Evolutionary conservation across 192 early-diverging fungal species (phyloP).

Genomic region (Backusella parvicylindrica): DNA sequence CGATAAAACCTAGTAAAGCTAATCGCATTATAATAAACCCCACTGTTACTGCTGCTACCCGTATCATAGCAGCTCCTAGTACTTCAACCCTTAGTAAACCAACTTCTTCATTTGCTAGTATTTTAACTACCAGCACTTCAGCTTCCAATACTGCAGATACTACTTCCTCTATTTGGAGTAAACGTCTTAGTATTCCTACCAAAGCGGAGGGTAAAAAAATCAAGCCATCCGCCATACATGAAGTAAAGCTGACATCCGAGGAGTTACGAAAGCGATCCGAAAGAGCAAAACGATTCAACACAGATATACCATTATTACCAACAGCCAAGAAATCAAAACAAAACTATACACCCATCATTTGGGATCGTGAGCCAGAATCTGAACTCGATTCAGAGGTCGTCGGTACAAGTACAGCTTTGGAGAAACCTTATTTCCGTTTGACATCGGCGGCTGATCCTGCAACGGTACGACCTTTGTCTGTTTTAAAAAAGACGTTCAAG

Average conservation of each 20-base stretch:
- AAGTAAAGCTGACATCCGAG: not conserved
- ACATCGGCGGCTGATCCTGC: conserved; percentile 61
- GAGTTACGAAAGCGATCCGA: not conserved
- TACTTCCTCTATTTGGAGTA: not conserved
- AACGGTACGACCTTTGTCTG: conserved; percentile 74
- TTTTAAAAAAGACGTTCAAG: conserved; percentile 76
- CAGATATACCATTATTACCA: not conserved
- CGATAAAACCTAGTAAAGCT: not conserved
- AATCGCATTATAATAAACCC: not conserved
- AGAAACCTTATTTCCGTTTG: conserved; percentile 91
- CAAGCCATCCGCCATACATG: not conserved
- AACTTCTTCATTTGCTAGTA: not conserved
- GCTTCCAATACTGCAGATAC: too few species aligned
- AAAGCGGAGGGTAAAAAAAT: not conserved
- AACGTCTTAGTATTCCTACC: not conserved
- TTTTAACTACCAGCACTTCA: not conserved
- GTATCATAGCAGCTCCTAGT: not conserved
- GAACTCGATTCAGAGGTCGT: conserved; percentile 83
- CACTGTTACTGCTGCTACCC: not conserved
- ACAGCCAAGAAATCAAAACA: not conserved
- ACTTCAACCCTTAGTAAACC: too few species aligned
- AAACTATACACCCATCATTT: not conserved
- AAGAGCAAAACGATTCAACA: conserved; percentile 13
- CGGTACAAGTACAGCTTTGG: conserved; percentile 80
- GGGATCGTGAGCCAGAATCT: conserved; percentile 57